These are phyloP conservation scores for Triangularia setosa DNA, from an alignment of 2,329 filamentous ascomycete genomes.

Conservation along the genomic window DNA sequence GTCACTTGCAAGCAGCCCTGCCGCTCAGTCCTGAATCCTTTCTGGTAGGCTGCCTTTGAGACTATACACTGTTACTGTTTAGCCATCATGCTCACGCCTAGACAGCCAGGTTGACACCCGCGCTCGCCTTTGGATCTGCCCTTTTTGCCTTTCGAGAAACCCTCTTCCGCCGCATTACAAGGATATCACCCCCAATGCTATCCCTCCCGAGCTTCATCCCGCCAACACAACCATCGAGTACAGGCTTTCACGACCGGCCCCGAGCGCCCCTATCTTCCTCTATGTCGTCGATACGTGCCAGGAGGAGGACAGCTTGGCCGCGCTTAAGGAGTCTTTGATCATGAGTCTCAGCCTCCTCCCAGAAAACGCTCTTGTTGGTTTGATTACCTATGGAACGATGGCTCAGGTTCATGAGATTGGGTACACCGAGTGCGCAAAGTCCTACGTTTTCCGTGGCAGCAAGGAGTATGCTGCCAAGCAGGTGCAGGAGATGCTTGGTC, in stretches of 20 bases:
- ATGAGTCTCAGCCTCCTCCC: constrained; percentile 81
- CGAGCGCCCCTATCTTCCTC: constrained; percentile 79
- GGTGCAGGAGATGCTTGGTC: constrained; percentile 97
- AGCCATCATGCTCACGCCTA: constrained; percentile 11
- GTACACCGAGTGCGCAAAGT: constrained; percentile 96
- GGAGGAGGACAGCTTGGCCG: constrained; percentile 78
- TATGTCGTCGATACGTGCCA: constrained; percentile 88
- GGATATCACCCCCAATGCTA: constrained; percentile 78
- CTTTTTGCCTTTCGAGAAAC: constrained; percentile 82
- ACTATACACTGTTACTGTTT: neutral
- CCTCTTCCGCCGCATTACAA: constrained; percentile 82
- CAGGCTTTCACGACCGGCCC: constrained; percentile 73
- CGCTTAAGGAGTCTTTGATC: constrained; percentile 80
- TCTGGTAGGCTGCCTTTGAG: constrained; percentile 66
- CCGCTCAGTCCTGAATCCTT: constrained; percentile 92
- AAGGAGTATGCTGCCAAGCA: constrained; percentile 99
- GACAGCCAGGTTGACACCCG: constrained; percentile 76
- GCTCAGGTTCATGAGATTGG: constrained; percentile 96
- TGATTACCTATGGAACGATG: constrained; percentile 92
- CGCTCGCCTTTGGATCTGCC: constrained; percentile 82
- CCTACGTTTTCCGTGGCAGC: constrained; percentile 94
- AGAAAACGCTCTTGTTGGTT: constrained; percentile 74
- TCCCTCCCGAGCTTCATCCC: constrained; percentile 78
- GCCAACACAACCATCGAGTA: constrained; percentile 89
- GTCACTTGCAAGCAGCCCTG: constrained; percentile 96